Evolutionary conservation across 352 stramenopile species (phyloP).

Genomic region (Phytophthora fragariae): DNA sequence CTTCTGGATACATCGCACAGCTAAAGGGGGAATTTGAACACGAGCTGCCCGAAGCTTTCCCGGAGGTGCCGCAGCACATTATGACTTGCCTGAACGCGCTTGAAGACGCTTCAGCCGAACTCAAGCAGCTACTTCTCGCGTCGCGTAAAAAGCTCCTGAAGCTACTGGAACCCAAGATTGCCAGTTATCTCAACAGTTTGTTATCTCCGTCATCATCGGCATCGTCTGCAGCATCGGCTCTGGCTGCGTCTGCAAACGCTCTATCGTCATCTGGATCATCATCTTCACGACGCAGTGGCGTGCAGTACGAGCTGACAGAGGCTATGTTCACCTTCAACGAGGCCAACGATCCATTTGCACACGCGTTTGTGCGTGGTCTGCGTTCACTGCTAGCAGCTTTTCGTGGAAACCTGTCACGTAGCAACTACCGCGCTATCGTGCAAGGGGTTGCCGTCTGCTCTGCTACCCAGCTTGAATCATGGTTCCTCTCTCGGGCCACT

Average conservation of each 20-base stretch:
- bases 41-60: slow-evolving; percentile 77
- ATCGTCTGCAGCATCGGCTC: slow-evolving; percentile 41
- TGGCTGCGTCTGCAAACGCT: slow-evolving; percentile 41
- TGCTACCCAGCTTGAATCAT: slow-evolving; percentile 64
- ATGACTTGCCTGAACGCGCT: slow-evolving; percentile 74
- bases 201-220: slow-evolving; percentile 49
- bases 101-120: slow-evolving; percentile 76
- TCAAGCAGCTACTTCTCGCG: slow-evolving; percentile 71
- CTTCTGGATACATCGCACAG: slow-evolving; percentile 80
- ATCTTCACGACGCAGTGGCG: slow-evolving; percentile 42
- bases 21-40: slow-evolving; percentile 80
- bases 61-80: slow-evolving; percentile 77
- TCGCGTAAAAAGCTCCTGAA: slow-evolving; percentile 81
- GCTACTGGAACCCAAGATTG: slow-evolving; percentile 81
- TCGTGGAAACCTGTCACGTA: slow-evolving; percentile 56
- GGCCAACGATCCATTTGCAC: slow-evolving; percentile 87
- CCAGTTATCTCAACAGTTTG: slow-evolving; percentile 55
- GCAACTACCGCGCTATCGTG: slow-evolving; percentile 67
- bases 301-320: slow-evolving; percentile 87
- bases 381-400: slow-evolving; percentile 64
- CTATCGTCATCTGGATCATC: slow-evolving; percentile 35
- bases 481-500: slow-evolving; percentile 61
- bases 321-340: slow-evolving; percentile 90
- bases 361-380: slow-evolving; percentile 73
- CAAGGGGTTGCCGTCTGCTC: slow-evolving; percentile 54